These are phyloP conservation scores for Cymbopogon flexuosus DNA, from an alignment of 202 grass and related monocot genomes.

Conservation along the genomic window DNA sequence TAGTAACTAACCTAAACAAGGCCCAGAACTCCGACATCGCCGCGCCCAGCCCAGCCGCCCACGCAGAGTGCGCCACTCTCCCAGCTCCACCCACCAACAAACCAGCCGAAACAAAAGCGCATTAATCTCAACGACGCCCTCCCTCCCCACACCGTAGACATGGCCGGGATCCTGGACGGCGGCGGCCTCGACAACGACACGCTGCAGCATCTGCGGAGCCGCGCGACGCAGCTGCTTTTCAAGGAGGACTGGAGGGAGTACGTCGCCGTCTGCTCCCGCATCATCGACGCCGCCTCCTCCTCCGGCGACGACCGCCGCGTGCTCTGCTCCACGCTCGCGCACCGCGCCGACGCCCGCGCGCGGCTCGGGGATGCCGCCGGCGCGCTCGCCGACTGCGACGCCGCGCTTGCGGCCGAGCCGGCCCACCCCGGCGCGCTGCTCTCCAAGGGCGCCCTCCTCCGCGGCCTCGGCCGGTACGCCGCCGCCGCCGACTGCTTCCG, in stretches of 20 bases:
- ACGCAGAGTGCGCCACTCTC: slow-evolving; percentile 17
- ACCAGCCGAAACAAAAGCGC: slow-evolving; percentile 5
- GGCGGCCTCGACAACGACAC: slow-evolving; percentile 49
- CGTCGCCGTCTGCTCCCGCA: slow-evolving; percentile 58
- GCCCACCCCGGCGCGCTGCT: slow-evolving; percentile 50
- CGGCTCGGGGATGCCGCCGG: slow-evolving; percentile 43
- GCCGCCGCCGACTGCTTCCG: slow-evolving; percentile 52
- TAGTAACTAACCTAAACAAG: too few relatives aligned
- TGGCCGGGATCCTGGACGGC: slow-evolving; percentile 13
- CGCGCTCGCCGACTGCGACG: slow-evolving; percentile 62
- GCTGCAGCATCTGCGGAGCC: slow-evolving; percentile 70
- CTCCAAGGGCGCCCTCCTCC: slow-evolving; percentile 64
- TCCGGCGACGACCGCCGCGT: slow-evolving; percentile 30
- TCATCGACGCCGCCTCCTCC: slow-evolving; percentile 41
- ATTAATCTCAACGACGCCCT: background rate
- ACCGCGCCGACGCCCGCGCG: slow-evolving; percentile 64
- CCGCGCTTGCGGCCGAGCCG: slow-evolving; percentile 52
- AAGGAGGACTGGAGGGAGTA: slow-evolving; percentile 85
- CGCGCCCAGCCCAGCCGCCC: background rate
- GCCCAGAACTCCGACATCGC: background rate
- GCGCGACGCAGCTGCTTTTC: slow-evolving; percentile 63
- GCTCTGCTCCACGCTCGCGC: slow-evolving; percentile 54
- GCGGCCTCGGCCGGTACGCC: slow-evolving; percentile 52
- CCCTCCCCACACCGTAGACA: background rate
- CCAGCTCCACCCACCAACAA: slow-evolving; percentile 12